Evolutionary conservation across 1,139 yeast genomes (phyloP), one percentile per base, ranked within the genome.

Genomic region (Yamadazyma conglobata): DNA sequence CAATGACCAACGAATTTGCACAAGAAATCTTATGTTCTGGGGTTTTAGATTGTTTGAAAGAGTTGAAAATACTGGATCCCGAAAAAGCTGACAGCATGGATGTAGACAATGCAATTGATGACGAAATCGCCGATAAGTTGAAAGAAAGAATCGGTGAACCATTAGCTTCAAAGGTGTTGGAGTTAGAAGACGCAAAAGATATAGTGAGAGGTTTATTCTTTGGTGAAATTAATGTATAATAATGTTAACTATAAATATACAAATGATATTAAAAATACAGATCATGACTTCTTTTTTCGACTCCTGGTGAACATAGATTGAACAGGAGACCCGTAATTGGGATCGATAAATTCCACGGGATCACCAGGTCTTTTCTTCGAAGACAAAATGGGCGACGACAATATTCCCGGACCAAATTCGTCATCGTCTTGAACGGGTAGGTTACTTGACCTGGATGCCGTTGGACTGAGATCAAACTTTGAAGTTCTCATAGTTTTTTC

Each of bases 131-230:
- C 41, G 50, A 55, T 1, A 76, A 70, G 43, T 56, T 84, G 29
- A 58, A 49, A 8, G 71, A 67, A 3, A 74, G 85, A 49, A 64
- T 85, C 15, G 95, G 95, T 18, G 68, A 64, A 9, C 60, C 70
- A 2, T 59, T 87, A 34, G 67, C 85, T 2, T 60, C 67, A 4
- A 60, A 60, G 25, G 64, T 86, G 4, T 48, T 70, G 22, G 60
- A 65, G 24, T 72, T 74, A 38, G 54, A 59, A 0, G 86, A 83
- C 49, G 77, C 79, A 1, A 64, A 62, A 37, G 72, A 61, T 19
- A 65, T 86, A 10, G 70, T 73, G 13, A 65, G 76, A 40, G 93
- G 93, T 8, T 71, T 87, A n/a, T 80, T 86, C 52, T 79, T 84
- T 50, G 95, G 94, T 4, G 91, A 81, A 46, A 28, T 54, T 12